phyloP scores from a whole-genome alignment of 306 rosid genomes.

The Gynostemma pentaphyllum region DNA sequence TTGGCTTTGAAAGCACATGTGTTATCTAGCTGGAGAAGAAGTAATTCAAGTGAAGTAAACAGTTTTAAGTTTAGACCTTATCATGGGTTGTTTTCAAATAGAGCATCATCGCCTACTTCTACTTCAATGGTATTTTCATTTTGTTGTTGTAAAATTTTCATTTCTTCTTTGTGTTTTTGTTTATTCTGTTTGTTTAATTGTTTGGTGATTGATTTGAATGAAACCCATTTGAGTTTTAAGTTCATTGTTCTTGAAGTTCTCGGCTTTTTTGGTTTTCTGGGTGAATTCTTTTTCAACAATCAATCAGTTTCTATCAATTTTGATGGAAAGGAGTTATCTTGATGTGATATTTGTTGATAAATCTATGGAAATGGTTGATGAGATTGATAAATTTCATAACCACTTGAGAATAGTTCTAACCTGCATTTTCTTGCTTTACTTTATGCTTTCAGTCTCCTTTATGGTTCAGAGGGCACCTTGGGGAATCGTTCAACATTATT shows the following conservation, averaged over 20 bases:
- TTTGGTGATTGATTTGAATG: constrained; percentile 1
- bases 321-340: not conserved
- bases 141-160: not conserved
- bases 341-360: not conserved
- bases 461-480: constrained; percentile 30
- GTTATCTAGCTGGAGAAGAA: constrained; percentile 26
- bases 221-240: not conserved
- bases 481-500: constrained; percentile 29
- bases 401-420: too few relatives aligned
- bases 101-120: constrained; percentile 16
- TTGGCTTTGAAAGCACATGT: constrained; percentile 32
- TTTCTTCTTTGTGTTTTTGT: not conserved
- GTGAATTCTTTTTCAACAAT: not conserved
- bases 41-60: constrained; percentile 21
- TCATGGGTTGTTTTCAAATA: constrained; percentile 25
- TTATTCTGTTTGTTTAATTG: constrained; percentile 1
- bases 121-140: constrained; percentile 27
- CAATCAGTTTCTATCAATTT: not conserved
- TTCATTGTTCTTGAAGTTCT: not conserved
- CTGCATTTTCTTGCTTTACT: constrained; percentile 4
- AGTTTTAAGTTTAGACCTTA: constrained; percentile 29
- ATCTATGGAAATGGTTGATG: not conserved
- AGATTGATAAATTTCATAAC: too few relatives aligned
- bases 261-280: not conserved
- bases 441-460: constrained; percentile 42